Evolutionary conservation across 2,329 filamentous ascomycete species (phyloP).

Genomic region (Clarireedia sp.): DNA sequence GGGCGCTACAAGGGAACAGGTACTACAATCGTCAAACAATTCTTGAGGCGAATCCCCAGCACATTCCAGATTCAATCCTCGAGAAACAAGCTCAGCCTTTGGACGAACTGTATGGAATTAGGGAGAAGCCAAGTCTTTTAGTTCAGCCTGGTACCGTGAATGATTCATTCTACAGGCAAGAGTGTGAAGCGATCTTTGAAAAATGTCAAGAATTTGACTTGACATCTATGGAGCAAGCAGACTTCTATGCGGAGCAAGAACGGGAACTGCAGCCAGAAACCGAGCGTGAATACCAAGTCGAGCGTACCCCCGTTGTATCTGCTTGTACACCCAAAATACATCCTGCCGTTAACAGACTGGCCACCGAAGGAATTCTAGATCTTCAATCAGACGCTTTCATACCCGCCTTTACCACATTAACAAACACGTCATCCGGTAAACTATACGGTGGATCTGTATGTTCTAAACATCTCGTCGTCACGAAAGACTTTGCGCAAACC

Average conservation of each 20-base stretch:
- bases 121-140: too few relatives aligned
- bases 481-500: too few relatives aligned
- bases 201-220: slow-evolving; percentile 34
- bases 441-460: too few relatives aligned
- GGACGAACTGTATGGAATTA: too few relatives aligned
- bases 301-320: slow-evolving; percentile 36
- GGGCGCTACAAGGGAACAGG: slow-evolving; percentile 51
- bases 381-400: too few relatives aligned
- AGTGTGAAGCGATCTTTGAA: slow-evolving; percentile 8
- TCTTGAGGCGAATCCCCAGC: background rate
- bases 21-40: slow-evolving; percentile 32
- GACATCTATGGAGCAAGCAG: slow-evolving; percentile 13
- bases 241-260: slow-evolving; percentile 58
- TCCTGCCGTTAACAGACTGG: slow-evolving; percentile 34
- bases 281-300: slow-evolving; percentile 49
- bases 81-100: slow-evolving; percentile 40
- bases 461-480: too few relatives aligned
- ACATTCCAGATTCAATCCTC: slow-evolving; percentile 30
- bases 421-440: too few relatives aligned
- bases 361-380: slow-evolving; percentile 29
- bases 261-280: slow-evolving; percentile 58
- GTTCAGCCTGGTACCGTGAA: background rate
- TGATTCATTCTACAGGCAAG: background rate
- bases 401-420: too few relatives aligned
- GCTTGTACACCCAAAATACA: slow-evolving; percentile 35